Conservation (phyloP, 2,329 filamentous ascomycete genomes). For the Fusarium aywerte region DNA sequence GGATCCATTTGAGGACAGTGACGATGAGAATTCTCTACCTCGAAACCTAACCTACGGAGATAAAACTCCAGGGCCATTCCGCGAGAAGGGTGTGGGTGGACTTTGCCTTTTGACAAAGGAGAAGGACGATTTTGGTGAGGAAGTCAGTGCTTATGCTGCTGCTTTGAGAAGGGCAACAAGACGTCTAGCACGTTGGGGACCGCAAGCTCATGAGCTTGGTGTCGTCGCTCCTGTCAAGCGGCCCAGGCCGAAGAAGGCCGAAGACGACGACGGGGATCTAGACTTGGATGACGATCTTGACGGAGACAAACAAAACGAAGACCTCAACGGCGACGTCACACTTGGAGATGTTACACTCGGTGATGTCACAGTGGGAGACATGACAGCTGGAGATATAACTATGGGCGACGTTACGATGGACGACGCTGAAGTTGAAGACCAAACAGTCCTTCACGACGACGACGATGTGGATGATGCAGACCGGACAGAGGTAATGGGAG, state of each 20-base stretch:
- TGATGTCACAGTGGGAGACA: constrained; percentile 49
- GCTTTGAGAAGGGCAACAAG: constrained; percentile 72
- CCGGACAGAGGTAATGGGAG: constrained; percentile 53
- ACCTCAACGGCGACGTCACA: constrained; percentile 47
- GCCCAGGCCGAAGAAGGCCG: constrained; percentile 45
- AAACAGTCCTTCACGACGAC: constrained; percentile 53
- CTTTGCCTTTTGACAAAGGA: constrained; percentile 71
- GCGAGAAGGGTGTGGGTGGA: constrained; percentile 70
- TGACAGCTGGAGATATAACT: constrained; percentile 42
- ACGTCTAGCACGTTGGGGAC: constrained; percentile 76
- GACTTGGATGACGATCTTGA: constrained; percentile 46
- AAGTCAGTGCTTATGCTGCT: constrained; percentile 72
- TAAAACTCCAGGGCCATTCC: constrained; percentile 55
- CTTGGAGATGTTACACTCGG: constrained; percentile 64
- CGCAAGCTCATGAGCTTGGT: constrained; percentile 56
- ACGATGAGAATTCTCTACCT: constrained; percentile 62
- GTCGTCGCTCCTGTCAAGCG: constrained; percentile 61
- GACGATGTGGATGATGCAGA: constrained; percentile 59
- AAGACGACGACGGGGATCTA: constrained; percentile 42
- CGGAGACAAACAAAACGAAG: constrained; percentile 20
- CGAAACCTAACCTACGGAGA: constrained; percentile 49
- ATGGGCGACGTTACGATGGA: constrained; percentile 59
- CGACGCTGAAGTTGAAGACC: constrained; percentile 64
- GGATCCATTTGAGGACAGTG: constrained; percentile 70
- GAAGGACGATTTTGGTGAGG: constrained; percentile 80